Percentiles rank a stretch among this genome's conserved stretches.
These are phyloP conservation scores for Corylus avellana DNA, from an alignment of 306 rosid genomes.

Conservation along the genomic window DNA sequence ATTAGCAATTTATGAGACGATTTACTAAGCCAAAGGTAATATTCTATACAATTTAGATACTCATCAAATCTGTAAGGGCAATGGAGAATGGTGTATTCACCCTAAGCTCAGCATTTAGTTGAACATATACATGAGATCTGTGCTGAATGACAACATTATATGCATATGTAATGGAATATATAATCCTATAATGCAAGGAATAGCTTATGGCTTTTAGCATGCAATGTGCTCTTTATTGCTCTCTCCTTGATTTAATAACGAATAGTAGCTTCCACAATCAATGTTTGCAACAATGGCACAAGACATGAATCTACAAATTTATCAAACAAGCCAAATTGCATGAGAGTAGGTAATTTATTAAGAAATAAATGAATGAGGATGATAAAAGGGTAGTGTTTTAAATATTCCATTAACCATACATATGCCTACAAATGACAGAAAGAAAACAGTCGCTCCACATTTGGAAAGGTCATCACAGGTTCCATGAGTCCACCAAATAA, in stretches of 20 bases:
- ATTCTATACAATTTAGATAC: background rate
- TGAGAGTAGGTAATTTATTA: background rate
- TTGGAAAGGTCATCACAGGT: background rate
- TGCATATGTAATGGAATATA: background rate
- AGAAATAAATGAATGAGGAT: background rate
- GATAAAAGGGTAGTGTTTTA: background rate
- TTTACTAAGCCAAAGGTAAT: background rate
- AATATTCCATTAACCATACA: background rate
- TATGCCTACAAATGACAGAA: background rate
- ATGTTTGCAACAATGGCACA: slow-evolving; percentile 2
- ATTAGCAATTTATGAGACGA: background rate
- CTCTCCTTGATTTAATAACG: background rate
- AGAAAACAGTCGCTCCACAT: background rate
- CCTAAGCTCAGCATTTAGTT: background rate
- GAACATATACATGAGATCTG: background rate
- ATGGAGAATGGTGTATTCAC: background rate
- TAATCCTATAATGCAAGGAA: background rate
- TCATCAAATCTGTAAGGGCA: background rate
- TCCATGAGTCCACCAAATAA: background rate
- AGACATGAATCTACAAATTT: background rate
- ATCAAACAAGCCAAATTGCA: background rate
- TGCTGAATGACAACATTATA: background rate
- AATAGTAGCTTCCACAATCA: background rate
- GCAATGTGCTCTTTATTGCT: background rate
- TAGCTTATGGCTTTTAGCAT: background rate